Conservation (phyloP, 306 rosid species). For the Begonia loranthoides region DNA sequence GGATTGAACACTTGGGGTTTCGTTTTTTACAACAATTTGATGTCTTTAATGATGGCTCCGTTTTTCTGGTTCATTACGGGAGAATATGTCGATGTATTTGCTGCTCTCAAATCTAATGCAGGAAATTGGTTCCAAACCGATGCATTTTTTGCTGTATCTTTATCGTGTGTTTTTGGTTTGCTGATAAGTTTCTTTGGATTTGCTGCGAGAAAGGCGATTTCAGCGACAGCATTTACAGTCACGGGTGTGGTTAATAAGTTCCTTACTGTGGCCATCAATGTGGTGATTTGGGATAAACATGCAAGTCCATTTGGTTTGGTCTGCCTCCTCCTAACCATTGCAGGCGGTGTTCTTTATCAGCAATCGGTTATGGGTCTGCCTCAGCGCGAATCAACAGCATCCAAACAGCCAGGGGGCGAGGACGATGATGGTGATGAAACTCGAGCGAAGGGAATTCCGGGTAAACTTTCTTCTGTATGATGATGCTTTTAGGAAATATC, state of each 20-base stretch:
- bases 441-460: no score
- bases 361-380: constrained; percentile 15
- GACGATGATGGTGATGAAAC: no score
- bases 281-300: constrained; percentile 63
- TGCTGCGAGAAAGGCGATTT: constrained; percentile 13
- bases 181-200: constrained; percentile 1
- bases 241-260: constrained; percentile 68
- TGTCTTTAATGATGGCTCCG: constrained; percentile 58
- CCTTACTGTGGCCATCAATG: constrained; percentile 55
- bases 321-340: constrained; percentile 62
- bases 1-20: constrained; percentile 72
- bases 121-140: constrained; percentile 37
- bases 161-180: constrained; percentile 60
- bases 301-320: constrained; percentile 51
- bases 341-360: constrained; percentile 62
- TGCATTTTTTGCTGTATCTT: constrained; percentile 49
- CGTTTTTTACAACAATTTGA: constrained; percentile 57
- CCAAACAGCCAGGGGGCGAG: no score
- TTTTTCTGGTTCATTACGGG: no score
- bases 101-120: no score
- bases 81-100: no score
- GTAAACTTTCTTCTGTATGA: no score
- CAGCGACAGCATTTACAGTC: constrained; percentile 67
- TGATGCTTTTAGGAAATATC: no score
- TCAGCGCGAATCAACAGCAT: no score